These are phyloP conservation scores for Fistulinella cinereoalba DNA, from an alignment of 1,284 basidiomycete species.

Conservation along the genomic window DNA sequence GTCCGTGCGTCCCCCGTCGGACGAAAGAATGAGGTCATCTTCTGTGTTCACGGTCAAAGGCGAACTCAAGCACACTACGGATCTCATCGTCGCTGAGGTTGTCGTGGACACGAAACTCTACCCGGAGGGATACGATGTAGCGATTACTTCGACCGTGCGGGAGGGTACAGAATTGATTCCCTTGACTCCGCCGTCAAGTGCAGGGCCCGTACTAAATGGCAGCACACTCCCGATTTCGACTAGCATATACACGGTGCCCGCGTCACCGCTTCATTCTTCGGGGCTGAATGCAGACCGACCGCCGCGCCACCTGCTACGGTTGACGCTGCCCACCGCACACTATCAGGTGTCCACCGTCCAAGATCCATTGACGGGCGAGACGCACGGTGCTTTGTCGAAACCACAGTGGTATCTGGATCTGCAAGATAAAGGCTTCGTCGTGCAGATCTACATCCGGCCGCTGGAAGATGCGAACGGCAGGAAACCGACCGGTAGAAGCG, in stretches of 20 bases:
- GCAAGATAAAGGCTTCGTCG: conserved; percentile 63
- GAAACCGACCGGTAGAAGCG: conserved; percentile 23
- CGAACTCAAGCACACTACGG: conserved; percentile 52
- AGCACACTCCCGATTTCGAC: conserved; percentile 50
- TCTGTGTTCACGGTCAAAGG: conserved; percentile 60
- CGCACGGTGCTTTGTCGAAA: conserved; percentile 57
- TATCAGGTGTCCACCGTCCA: conserved; percentile 70
- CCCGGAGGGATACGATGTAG: conserved; percentile 64
- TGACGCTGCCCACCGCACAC: conserved; percentile 80
- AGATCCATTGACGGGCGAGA: conserved; percentile 80
- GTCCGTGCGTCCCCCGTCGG: conserved; percentile 19
- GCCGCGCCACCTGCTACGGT: conserved; percentile 69
- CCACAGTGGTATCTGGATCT: conserved; percentile 76
- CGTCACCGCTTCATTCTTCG: conserved; percentile 77
- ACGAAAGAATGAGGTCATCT: conserved; percentile 23
- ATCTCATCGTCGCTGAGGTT: conserved; percentile 68
- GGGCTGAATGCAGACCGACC: conserved; percentile 57
- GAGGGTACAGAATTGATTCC: conserved; percentile 35
- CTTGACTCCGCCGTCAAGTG: conserved; percentile 16
- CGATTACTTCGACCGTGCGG: conserved; percentile 45
- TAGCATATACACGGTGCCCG: conserved; percentile 66
- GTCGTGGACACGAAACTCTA: conserved; percentile 77
- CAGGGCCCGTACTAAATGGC: not conserved
- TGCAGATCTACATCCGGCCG: conserved; percentile 58
- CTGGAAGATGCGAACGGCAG: conserved; percentile 18